Conservation (phyloP, 2,329 filamentous ascomycete species). For the Colletotrichum zoysiae region DNA sequence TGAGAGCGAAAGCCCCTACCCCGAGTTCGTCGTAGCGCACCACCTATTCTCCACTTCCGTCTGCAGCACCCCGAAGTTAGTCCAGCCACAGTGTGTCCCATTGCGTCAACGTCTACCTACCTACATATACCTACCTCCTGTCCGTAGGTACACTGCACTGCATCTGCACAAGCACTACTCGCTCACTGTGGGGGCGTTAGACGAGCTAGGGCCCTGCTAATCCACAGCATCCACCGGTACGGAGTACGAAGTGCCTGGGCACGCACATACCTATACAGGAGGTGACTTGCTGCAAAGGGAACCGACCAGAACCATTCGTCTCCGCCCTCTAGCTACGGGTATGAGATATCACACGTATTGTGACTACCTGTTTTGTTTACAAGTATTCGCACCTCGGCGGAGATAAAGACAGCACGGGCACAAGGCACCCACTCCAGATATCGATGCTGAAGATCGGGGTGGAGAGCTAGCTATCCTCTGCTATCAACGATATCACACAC, state of each 20-base stretch:
- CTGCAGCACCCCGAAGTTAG: conserved; percentile 12
- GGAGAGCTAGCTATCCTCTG: conserved; percentile 3
- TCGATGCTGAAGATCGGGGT: conserved; percentile 7
- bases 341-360: neutral
- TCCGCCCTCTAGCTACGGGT: neutral
- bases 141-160: too few species aligned
- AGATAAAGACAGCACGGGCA: neutral
- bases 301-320: neutral
- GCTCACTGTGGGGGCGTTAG: conserved; percentile 4
- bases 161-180: too few species aligned
- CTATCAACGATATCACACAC: conserved; percentile 3
- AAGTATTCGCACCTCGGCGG: neutral
- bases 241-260: too few species aligned
- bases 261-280: neutral
- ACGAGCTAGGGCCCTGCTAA: conserved; percentile 26
- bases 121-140: too few species aligned
- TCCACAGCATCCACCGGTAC: conserved; percentile 18
- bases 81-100: conserved; percentile 27
- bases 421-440: neutral
- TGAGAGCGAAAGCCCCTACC: conserved; percentile 22
- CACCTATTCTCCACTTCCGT: neutral
- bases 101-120: too few species aligned
- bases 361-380: too few species aligned
- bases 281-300: conserved; percentile 16
- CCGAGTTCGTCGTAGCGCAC: conserved; percentile 16